Percentiles rank a stretch among this genome's conserved stretches.
phyloP scores from a whole-genome alignment of 768 basidiomycete genomes.

The Nidula microcarpa region DNA sequence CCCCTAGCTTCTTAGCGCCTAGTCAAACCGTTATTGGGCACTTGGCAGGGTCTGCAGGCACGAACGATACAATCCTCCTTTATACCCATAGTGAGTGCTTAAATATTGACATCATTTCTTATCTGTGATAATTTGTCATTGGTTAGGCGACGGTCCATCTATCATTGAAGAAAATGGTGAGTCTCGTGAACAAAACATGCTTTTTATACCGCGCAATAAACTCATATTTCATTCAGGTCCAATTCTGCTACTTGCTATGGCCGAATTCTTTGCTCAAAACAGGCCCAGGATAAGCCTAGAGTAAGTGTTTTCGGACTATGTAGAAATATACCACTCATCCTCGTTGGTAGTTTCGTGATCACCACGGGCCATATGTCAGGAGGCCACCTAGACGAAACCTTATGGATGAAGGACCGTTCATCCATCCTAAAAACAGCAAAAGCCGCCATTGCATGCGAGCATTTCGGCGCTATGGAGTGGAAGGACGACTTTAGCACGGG shows the following conservation, averaged over 20 bases:
- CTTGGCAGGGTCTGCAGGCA: slow-evolving; percentile 12
- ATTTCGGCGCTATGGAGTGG: slow-evolving; percentile 25
- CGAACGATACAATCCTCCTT: slow-evolving; percentile 17
- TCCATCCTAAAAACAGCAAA: slow-evolving; percentile 18
- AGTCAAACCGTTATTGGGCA: slow-evolving; percentile 19
- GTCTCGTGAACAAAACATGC: background rate
- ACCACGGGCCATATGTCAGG: slow-evolving; percentile 25
- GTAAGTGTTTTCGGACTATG: slow-evolving; percentile 8
- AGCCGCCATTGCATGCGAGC: slow-evolving; percentile 24
- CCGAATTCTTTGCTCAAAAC: slow-evolving; percentile 21
- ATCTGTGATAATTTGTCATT: background rate
- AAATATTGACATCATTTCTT: too few relatives aligned
- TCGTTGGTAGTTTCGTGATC: slow-evolving; percentile 23
- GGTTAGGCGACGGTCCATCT: slow-evolving; percentile 23
- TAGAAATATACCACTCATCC: too few relatives aligned
- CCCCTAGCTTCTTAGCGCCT: slow-evolving; percentile 15
- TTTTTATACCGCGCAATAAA: background rate
- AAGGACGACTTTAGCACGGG: slow-evolving; percentile 18
- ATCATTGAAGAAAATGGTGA: slow-evolving; percentile 27
- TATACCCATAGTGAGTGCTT: slow-evolving; percentile 24
- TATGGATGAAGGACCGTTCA: slow-evolving; percentile 21
- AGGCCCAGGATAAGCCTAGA: slow-evolving; percentile 21
- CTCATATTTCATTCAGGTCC: slow-evolving; percentile 12
- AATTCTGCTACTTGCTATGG: slow-evolving; percentile 22
- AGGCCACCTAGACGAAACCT: slow-evolving; percentile 19